Percentiles rank a stretch among this genome's conserved stretches.
Evolutionary conservation across 2,329 filamentous ascomycete species (phyloP).

Genomic region (Calonectria henricotiae): DNA sequence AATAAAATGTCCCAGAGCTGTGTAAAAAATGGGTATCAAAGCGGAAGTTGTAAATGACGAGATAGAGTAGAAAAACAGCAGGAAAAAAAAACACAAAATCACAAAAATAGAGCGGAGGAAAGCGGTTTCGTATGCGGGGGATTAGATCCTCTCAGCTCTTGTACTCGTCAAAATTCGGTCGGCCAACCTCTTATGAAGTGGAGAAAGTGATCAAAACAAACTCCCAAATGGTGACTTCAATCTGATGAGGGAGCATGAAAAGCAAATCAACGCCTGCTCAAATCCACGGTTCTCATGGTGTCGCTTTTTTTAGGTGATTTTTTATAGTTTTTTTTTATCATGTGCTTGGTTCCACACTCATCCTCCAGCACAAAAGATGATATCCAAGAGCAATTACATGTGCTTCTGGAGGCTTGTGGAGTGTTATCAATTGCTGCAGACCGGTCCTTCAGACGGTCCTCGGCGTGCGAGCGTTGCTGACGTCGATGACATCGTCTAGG

Average conservation of each 20-base stretch:
- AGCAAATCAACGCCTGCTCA: conserved; percentile 56
- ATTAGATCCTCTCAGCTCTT: conserved; percentile 62
- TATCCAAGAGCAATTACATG: conserved; percentile 40
- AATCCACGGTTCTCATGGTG: conserved; percentile 44
- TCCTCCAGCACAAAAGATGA: conserved; percentile 46
- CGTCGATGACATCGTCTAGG: conserved; percentile 94
- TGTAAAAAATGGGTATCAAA: conserved; percentile 49
- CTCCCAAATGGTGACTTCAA: conserved; percentile 66
- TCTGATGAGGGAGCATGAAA: conserved; percentile 67
- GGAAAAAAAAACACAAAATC: conserved; percentile 43
- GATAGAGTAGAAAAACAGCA: conserved; percentile 39
- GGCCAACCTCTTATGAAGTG: conserved; percentile 70
- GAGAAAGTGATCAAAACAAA: conserved; percentile 60
- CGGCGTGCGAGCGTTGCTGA: conserved; percentile 78
- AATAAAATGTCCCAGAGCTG: conserved; percentile 44
- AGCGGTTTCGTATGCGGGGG: conserved; percentile 45
- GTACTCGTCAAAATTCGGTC: conserved; percentile 63
- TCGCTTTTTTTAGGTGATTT: conserved; percentile 46
- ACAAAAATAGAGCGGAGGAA: conserved; percentile 55
- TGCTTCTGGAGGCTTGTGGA: conserved; percentile 48
- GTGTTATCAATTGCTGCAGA: conserved; percentile 28
- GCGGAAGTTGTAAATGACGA: conserved; percentile 46
- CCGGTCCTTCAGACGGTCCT: conserved; percentile 68
- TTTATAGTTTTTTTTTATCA: conserved; percentile 6
- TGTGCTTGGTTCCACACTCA: conserved; percentile 45